phyloP scores from a whole-genome alignment of 768 basidiomycete species.

The Chlorophyllum brunneum region DNA sequence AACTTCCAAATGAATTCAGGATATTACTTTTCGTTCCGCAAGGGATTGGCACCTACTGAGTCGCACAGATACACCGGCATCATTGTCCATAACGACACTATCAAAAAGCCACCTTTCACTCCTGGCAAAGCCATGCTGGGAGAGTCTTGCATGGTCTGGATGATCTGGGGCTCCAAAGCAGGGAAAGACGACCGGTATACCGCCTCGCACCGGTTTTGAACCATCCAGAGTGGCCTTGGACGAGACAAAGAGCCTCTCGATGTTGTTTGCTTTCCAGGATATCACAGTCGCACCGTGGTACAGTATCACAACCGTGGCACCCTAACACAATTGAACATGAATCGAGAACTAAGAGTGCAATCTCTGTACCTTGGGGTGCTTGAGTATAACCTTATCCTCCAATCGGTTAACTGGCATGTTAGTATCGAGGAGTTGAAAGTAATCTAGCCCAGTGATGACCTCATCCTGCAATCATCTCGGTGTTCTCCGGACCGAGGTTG shows the following conservation, averaged over 20 bases:
- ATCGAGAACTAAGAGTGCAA: neutral
- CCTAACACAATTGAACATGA: conserved; percentile 34
- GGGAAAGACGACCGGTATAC: conserved; percentile 68
- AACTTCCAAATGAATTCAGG: conserved; percentile 31
- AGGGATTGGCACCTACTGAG: conserved; percentile 51
- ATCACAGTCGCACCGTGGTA: conserved; percentile 84
- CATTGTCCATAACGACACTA: conserved; percentile 60
- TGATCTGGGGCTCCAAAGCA: conserved; percentile 86
- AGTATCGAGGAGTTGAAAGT: neutral
- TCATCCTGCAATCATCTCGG: neutral
- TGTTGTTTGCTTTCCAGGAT: conserved; percentile 71
- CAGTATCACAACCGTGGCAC: conserved; percentile 60
- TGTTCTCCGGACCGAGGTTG: neutral
- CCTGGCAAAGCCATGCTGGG: conserved; percentile 92
- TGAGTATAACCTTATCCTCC: conserved; percentile 42
- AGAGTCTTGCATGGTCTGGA: conserved; percentile 62
- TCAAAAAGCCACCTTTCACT: conserved; percentile 72
- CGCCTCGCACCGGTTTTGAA: conserved; percentile 63
- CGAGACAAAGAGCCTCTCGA: conserved; percentile 69
- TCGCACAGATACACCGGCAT: conserved; percentile 68
- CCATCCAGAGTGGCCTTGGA: conserved; percentile 78
- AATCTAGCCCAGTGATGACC: neutral
- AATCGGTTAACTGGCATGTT: conserved; percentile 57
- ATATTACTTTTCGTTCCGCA: neutral
- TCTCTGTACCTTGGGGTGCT: conserved; percentile 56